These are phyloP conservation scores for Ziziphus jujuba DNA, from an alignment of 306 rosid species.

Conservation along the genomic window DNA sequence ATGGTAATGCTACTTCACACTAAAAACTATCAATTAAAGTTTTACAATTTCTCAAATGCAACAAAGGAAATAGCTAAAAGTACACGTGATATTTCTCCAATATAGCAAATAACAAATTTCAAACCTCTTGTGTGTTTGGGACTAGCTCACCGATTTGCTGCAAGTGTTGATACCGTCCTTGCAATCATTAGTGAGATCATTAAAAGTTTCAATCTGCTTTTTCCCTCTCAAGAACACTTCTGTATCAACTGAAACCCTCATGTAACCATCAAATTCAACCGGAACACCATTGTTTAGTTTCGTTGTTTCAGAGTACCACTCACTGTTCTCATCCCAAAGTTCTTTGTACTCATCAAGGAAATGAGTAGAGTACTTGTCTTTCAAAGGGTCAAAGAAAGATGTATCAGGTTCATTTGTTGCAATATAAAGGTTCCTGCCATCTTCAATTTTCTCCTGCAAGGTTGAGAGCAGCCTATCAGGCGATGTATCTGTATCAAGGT, in stretches of 20 bases:
- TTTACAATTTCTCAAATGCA: constrained; percentile 58
- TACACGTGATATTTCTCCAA: constrained; percentile 36
- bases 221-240: constrained; percentile 98
- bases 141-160: constrained; percentile 58
- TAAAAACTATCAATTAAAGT: constrained; percentile 30
- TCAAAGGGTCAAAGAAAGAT: constrained; percentile 78
- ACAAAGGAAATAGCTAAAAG: constrained; percentile 41
- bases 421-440: constrained; percentile 82
- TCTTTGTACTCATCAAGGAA: constrained; percentile 90
- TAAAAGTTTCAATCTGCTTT: constrained; percentile 89
- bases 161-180: constrained; percentile 93
- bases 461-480: constrained; percentile 75
- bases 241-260: constrained; percentile 92
- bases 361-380: constrained; percentile 84
- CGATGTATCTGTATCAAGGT: constrained; percentile 84
- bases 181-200: constrained; percentile 90
- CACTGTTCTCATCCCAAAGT: constrained; percentile 81
- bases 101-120: constrained; percentile 29
- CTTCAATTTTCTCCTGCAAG: constrained; percentile 67
- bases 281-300: constrained; percentile 67
- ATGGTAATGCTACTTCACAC: constrained; percentile 36
- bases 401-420: constrained; percentile 80
- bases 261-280: constrained; percentile 94
- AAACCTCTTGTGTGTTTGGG: constrained; percentile 20
- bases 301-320: constrained; percentile 79